These are phyloP conservation scores for Arachis stenosperma DNA, from an alignment of 306 rosid species.

Conservation along the genomic window DNA sequence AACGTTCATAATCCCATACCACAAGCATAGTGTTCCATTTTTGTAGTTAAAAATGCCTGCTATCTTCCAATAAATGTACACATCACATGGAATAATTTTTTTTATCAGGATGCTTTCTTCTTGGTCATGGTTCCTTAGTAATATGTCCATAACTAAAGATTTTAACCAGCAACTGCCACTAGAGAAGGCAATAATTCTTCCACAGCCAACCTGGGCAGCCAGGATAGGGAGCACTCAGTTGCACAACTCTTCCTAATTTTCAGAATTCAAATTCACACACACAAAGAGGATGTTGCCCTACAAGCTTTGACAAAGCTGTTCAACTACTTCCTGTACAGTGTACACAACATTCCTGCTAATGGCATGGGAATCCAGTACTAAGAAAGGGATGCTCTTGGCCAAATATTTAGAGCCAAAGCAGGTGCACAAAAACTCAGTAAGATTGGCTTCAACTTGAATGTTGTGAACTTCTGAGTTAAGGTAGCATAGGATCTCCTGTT, in stretches of 20 bases:
- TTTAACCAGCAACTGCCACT: slow-evolving; percentile 90
- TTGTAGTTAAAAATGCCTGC: slow-evolving; percentile 39
- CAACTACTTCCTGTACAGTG: slow-evolving; percentile 80
- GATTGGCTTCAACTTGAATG: slow-evolving; percentile 43
- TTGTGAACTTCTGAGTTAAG: slow-evolving; percentile 45
- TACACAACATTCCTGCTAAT: slow-evolving; percentile 67
- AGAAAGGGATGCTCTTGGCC: slow-evolving; percentile 42
- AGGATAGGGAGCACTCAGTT: slow-evolving; percentile 75
- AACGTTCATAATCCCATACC: slow-evolving; percentile 30
- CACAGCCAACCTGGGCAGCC: slow-evolving; percentile 99
- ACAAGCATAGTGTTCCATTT: slow-evolving; percentile 41
- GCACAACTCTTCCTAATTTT: slow-evolving; percentile 62
- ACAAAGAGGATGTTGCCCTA: slow-evolving; percentile 44
- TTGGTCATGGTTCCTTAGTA: slow-evolving; percentile 45
- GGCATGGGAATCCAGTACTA: slow-evolving; percentile 52
- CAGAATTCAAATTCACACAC: slow-evolving; percentile 66
- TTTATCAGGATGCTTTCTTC: slow-evolving; percentile 51
- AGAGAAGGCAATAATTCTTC: slow-evolving; percentile 88
- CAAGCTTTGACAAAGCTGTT: slow-evolving; percentile 56
- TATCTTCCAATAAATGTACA: slow-evolving; percentile 47
- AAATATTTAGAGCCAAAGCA: slow-evolving; percentile 39
- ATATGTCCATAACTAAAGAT: slow-evolving; percentile 54
- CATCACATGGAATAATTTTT: slow-evolving; percentile 47
- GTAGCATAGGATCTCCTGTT: slow-evolving; percentile 93
- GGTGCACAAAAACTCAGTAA: slow-evolving; percentile 37